A percentile compares a stretch with the other conserved stretches of the same genome.
Evolutionary conservation across 768 basidiomycete genomes (phyloP).

Genomic region (Podaxis sp.): DNA sequence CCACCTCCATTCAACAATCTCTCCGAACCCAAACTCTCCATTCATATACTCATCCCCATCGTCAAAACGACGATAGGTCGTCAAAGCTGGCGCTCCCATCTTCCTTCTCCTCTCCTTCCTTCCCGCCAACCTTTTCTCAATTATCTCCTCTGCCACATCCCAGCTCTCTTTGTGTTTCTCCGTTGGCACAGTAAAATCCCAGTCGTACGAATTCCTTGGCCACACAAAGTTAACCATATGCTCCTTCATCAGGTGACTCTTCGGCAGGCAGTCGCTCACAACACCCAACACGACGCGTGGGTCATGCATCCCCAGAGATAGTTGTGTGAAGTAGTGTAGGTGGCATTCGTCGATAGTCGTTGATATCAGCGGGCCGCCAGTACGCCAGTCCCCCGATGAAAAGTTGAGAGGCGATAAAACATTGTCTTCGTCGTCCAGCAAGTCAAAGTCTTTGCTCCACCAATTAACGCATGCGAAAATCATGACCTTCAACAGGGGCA

Average conservation of each 20-base stretch:
- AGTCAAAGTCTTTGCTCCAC: slow-evolving; percentile 4
- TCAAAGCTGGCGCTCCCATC: neutral
- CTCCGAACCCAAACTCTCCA: slow-evolving; percentile 7
- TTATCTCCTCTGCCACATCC: slow-evolving; percentile 13
- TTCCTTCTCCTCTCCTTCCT: slow-evolving; percentile 5
- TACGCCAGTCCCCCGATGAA: neutral
- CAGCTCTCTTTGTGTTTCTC: slow-evolving; percentile 7
- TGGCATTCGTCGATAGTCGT: neutral
- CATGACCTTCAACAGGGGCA: slow-evolving; percentile 5
- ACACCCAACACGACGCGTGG: slow-evolving; percentile 8
- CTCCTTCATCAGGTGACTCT: slow-evolving; percentile 8
- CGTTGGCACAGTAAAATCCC: slow-evolving; percentile 8
- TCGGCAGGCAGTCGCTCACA: neutral
- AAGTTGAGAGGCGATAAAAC: neutral
- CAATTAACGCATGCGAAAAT: slow-evolving; percentile 5
- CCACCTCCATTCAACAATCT: neutral
- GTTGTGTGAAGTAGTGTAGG: slow-evolving; percentile 9
- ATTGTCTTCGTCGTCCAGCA: slow-evolving; percentile 1
- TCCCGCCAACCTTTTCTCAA: slow-evolving; percentile 1
- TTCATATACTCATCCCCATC: neutral
- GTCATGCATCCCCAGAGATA: slow-evolving; percentile 9
- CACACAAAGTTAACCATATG: slow-evolving; percentile 7
- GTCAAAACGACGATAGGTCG: neutral
- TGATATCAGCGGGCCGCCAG: neutral
- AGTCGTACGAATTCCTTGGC: slow-evolving; percentile 11